Conservation (phyloP, 2,329 filamentous ascomycete species). For the Phoma sp. region DNA sequence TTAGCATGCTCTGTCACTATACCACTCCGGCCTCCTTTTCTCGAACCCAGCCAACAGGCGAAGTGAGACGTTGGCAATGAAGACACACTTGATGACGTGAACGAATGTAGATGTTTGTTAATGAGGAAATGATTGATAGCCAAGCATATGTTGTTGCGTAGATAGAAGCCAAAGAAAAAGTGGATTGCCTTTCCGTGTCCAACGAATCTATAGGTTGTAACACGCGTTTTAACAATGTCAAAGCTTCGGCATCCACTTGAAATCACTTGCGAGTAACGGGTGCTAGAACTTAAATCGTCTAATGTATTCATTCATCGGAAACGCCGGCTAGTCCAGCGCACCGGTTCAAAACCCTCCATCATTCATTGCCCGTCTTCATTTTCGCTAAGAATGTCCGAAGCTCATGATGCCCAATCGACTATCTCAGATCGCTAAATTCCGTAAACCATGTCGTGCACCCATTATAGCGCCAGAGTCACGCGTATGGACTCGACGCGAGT, state of each 20-base stretch:
- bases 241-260: background rate
- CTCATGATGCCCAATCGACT: slow-evolving; percentile 28
- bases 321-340: slow-evolving; percentile 44
- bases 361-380: slow-evolving; percentile 31
- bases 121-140: slow-evolving; percentile 3
- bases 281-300: slow-evolving; percentile 25
- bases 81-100: slow-evolving; percentile 2
- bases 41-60: background rate
- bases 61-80: background rate
- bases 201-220: too few relatives aligned
- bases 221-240: background rate
- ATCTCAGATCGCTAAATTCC: slow-evolving; percentile 32
- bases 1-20: slow-evolving; percentile 12
- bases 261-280: slow-evolving; percentile 1
- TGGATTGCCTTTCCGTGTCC: background rate
- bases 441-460: slow-evolving; percentile 38
- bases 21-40: slow-evolving; percentile 2
- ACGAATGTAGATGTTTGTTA: slow-evolving; percentile 10
- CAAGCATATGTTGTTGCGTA: background rate
- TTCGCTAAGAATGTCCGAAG: slow-evolving; percentile 38
- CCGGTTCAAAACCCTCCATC: slow-evolving; percentile 30
- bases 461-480: slow-evolving; percentile 31
- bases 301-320: slow-evolving; percentile 38
- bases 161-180: background rate
- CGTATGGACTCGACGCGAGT: slow-evolving; percentile 27